Evolutionary conservation across 2,329 filamentous ascomycete species (phyloP).

Genomic region (Fonsecaea multimorphosa): DNA sequence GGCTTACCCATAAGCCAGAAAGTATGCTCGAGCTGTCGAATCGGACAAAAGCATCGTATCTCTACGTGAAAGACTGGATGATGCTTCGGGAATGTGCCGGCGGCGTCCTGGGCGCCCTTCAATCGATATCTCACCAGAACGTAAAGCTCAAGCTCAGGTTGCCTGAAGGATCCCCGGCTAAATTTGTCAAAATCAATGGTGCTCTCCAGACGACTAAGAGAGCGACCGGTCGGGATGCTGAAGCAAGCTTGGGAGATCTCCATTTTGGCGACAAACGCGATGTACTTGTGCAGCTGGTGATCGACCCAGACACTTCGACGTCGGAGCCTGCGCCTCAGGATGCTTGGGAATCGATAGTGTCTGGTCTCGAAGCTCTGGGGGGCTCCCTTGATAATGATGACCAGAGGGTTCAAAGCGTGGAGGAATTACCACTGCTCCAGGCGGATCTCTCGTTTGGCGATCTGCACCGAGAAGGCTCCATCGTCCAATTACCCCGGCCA

Average conservation of each 20-base stretch:
- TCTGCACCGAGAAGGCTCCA: conserved; percentile 83
- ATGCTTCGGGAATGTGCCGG: conserved; percentile 97
- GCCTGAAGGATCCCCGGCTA: conserved; percentile 94
- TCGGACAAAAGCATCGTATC: conserved; percentile 94
- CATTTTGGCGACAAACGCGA: conserved; percentile 95
- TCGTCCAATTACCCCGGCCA: conserved; percentile 84
- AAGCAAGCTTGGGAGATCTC: conserved; percentile 88
- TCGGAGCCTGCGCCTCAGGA: conserved; percentile 90
- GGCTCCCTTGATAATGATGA: conserved; percentile 87
- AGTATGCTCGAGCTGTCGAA: conserved; percentile 98
- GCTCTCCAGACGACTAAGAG: conserved; percentile 96
- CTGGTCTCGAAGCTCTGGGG: conserved; percentile 88
- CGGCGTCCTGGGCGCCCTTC: conserved; percentile 87
- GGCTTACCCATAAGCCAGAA: conserved; percentile 96
- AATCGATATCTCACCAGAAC: conserved; percentile 96
- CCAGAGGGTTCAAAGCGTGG: conserved; percentile 80
- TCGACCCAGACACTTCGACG: conserved; percentile 80
- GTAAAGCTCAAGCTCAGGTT: conserved; percentile 93
- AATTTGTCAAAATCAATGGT: conserved; percentile 98
- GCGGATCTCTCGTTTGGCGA: conserved; percentile 94
- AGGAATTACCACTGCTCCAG: conserved; percentile 93
- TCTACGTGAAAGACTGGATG: conserved; percentile 99
- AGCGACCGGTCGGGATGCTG: conserved; percentile 90
- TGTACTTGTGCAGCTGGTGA: conserved; percentile 90
- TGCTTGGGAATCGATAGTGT: conserved; percentile 96